Evolutionary conservation across 2,329 filamentous ascomycete species (phyloP), one percentile per base, ranked within the genome.

Genomic region (Xylogone sp.): DNA sequence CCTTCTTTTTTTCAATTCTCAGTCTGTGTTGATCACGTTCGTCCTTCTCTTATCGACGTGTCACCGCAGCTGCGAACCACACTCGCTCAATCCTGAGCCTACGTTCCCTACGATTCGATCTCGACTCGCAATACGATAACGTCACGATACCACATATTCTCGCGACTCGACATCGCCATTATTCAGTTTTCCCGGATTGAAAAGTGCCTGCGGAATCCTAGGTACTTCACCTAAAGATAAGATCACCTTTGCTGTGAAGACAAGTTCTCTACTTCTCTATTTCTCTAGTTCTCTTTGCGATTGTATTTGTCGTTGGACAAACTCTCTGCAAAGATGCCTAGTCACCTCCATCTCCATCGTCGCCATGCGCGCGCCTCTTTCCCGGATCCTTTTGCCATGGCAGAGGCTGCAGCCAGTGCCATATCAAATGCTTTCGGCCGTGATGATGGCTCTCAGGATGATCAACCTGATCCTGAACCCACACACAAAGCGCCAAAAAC

Each of bases 31-130:
- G 19, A 45, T 48, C 42, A 48, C 43, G 57, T 39, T 57, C 53
- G 57, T 54, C 57, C 57, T 39, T 59, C 57, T 53, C 57, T 59
- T 57, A 59, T 55, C 57, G 57, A 56, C 55, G 42, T 21, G 48
- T 39, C 34, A 6, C 34, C 34, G n/a, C 34, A 39, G 48, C 44
- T 31, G 27, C 22, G 39, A n/a, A 21, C 31, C 44, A 51, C 48
- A 43, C 48, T 53, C 42, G 16, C 48, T 21, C 34, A 22, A 18
- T 39, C 6, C 50, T 45, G 34, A 39, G 19, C 27, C 27, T 51
- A 50, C 51, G 21, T 49, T 52, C 45, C 48, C 48, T 51, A 18
- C 29, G 27, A 48, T 27, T 21, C n/a, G 22, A 29, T 22, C 39
- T 45, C 43, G 42, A 43, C 22, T 21, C 39, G 20, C 34, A 29